Percentiles rank a stretch among this genome's conserved stretches.
These are phyloP conservation scores for Cytospora mali DNA, from an alignment of 2,329 filamentous ascomycete genomes.

Conservation along the genomic window DNA sequence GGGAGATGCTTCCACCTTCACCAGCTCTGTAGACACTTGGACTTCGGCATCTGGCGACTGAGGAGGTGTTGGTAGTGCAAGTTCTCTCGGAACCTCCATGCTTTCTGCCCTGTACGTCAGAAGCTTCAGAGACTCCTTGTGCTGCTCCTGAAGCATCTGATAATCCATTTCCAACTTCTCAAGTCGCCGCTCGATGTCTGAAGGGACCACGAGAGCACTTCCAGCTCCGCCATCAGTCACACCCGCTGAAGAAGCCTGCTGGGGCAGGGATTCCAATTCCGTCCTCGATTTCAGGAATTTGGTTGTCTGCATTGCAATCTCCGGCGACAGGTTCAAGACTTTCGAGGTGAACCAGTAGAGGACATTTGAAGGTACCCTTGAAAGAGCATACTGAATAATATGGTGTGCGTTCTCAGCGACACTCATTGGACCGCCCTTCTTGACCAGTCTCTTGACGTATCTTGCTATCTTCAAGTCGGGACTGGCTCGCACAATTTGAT, in stretches of 20 bases:
- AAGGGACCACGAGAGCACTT: not conserved
- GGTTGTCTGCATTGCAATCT: constrained; percentile 20
- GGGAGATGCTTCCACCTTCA: not conserved
- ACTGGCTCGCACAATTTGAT: constrained; percentile 22
- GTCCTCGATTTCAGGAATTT: constrained; percentile 26
- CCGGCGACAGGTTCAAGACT: constrained; percentile 22
- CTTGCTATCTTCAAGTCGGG: constrained; percentile 12
- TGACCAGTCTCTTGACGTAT: constrained; percentile 5
- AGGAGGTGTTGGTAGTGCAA: not conserved
- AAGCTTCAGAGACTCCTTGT: constrained; percentile 14
- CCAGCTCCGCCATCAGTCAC: not conserved
- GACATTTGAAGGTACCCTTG: constrained; percentile 21
- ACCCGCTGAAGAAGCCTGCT: no score
- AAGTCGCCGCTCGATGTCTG: constrained; percentile 24
- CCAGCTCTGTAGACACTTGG: not conserved
- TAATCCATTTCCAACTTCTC: constrained; percentile 25
- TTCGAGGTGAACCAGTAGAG: constrained; percentile 26
- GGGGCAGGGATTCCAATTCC: not conserved
- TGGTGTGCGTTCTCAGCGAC: constrained; percentile 26
- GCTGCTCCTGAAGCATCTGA: constrained; percentile 19
- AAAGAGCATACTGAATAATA: constrained; percentile 19
- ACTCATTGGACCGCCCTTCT: constrained; percentile 11
- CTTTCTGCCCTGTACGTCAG: constrained; percentile 5
- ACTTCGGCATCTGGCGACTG: not conserved
- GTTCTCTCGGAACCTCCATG: not conserved